A percentile compares a stretch with the other conserved stretches of the same genome.
phyloP scores from a whole-genome alignment of 2,329 filamentous ascomycete genomes.

The Albifimbria verrucaria region DNA sequence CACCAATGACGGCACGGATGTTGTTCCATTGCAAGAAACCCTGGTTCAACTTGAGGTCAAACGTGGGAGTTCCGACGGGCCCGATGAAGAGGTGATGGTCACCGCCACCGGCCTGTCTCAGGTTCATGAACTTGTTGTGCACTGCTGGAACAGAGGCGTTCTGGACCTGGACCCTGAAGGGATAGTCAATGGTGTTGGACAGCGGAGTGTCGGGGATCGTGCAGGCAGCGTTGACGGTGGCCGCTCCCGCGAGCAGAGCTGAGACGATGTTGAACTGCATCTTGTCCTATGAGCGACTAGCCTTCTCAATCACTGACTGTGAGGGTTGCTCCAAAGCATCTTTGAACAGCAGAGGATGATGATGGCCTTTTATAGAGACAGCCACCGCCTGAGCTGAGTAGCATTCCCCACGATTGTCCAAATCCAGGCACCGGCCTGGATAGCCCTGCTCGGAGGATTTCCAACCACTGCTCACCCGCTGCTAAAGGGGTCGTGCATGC shows the following conservation, averaged over 20 bases:
- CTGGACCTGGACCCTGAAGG: neutral
- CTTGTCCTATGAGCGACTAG: too few species aligned
- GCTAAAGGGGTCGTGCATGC: neutral
- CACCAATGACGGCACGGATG: conserved; percentile 1
- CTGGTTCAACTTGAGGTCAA: neutral
- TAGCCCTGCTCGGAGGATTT: neutral
- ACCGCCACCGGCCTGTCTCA: neutral
- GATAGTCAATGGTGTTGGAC: neutral
- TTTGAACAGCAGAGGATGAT: too few species aligned
- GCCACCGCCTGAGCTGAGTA: neutral
- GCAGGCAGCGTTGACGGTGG: neutral
- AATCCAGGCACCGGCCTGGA: neutral
- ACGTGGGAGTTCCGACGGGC: neutral
- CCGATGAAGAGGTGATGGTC: conserved; percentile 1
- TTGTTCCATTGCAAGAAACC: neutral
- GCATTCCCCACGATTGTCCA: neutral
- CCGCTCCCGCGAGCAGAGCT: neutral
- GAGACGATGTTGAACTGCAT: neutral
- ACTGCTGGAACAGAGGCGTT: neutral
- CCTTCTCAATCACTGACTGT: too few species aligned
- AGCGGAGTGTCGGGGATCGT: neutral
- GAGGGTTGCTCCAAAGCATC: too few species aligned
- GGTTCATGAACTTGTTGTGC: conserved; percentile 1
- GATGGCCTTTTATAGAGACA: neutral
- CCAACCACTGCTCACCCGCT: neutral